Conservation (phyloP, 2,329 filamentous ascomycete genomes). For the Trichophyton benhamiae region DNA sequence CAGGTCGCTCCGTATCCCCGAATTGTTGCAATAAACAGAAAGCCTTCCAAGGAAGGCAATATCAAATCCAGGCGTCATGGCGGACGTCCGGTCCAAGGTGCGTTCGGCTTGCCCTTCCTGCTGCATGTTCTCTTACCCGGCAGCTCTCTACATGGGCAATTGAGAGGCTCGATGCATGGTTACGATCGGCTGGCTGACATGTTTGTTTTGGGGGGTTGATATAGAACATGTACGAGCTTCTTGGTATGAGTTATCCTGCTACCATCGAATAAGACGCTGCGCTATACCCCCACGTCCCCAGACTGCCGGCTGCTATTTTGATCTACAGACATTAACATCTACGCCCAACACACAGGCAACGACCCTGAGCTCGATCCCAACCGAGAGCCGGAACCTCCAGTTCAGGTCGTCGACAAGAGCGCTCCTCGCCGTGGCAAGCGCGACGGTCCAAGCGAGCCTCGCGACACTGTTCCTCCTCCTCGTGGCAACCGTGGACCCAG, state of each 20-base stretch:
- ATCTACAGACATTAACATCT: conserved; percentile 2
- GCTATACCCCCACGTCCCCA: neutral
- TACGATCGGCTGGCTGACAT: conserved; percentile 14
- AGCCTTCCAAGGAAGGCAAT: conserved; percentile 41
- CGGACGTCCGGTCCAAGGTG: conserved; percentile 43
- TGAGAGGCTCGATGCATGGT: conserved; percentile 5
- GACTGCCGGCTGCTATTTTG: neutral
- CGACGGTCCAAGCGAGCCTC: conserved; percentile 56
- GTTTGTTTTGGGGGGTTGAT: conserved; percentile 2
- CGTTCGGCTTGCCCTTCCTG: conserved; percentile 14
- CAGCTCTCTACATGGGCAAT: conserved; percentile 9
- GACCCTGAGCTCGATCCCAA: conserved; percentile 61
- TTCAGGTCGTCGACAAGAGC: conserved; percentile 76
- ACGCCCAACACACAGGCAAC: conserved; percentile 41
- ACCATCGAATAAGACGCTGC: neutral
- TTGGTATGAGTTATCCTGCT: conserved; percentile 55
- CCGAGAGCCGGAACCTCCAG: conserved; percentile 62
- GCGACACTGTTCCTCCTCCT: conserved; percentile 18
- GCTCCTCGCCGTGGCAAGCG: conserved; percentile 68
- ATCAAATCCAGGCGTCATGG: conserved; percentile 39
- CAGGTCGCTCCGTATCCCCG: conserved; percentile 19
- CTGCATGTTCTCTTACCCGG: conserved; percentile 1
- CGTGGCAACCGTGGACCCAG: conserved; percentile 32
- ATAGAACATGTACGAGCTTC: conserved; percentile 94
- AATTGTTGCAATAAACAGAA: conserved; percentile 37